phyloP scores from a whole-genome alignment of 2,329 filamentous ascomycete genomes.

The Trichophyton mentagrophytes region DNA sequence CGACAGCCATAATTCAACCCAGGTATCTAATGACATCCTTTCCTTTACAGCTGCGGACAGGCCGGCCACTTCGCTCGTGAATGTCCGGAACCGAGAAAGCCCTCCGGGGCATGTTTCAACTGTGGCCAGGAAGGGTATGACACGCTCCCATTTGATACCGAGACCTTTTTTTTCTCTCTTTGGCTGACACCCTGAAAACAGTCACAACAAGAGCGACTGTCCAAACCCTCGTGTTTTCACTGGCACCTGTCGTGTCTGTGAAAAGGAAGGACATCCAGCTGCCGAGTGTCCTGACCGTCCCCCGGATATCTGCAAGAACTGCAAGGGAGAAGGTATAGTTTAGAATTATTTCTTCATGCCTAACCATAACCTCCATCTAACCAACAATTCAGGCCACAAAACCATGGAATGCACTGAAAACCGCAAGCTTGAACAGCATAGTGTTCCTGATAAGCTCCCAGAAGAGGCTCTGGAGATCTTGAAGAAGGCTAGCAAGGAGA shows the following conservation, averaged over 20 bases:
- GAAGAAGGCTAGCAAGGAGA: slow-evolving; percentile 36
- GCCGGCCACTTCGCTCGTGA: slow-evolving; percentile 30
- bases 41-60: slow-evolving; percentile 20
- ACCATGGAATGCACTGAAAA: slow-evolving; percentile 34
- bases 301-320: slow-evolving; percentile 36
- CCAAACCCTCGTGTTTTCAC: slow-evolving; percentile 36
- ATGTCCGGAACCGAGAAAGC: slow-evolving; percentile 32
- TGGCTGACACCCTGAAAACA: slow-evolving; percentile 12
- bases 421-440: slow-evolving; percentile 32
- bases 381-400: slow-evolving; percentile 27
- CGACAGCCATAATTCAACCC: background rate
- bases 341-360: background rate
- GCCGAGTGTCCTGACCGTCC: slow-evolving; percentile 33
- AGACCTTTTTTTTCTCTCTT: background rate
- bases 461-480: slow-evolving; percentile 40
- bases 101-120: slow-evolving; percentile 33
- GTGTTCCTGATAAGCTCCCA: slow-evolving; percentile 36
- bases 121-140: slow-evolving; percentile 33
- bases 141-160: background rate
- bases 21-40: background rate
- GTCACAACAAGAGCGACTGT: slow-evolving; percentile 35
- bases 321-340: slow-evolving; percentile 31
- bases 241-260: slow-evolving; percentile 35
- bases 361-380: background rate
- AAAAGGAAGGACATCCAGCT: slow-evolving; percentile 35